Percentiles rank a stretch among this genome's conserved stretches.
phyloP scores from a whole-genome alignment of 2,329 filamentous ascomycete genomes.

The Fusarium euwallaceae region DNA sequence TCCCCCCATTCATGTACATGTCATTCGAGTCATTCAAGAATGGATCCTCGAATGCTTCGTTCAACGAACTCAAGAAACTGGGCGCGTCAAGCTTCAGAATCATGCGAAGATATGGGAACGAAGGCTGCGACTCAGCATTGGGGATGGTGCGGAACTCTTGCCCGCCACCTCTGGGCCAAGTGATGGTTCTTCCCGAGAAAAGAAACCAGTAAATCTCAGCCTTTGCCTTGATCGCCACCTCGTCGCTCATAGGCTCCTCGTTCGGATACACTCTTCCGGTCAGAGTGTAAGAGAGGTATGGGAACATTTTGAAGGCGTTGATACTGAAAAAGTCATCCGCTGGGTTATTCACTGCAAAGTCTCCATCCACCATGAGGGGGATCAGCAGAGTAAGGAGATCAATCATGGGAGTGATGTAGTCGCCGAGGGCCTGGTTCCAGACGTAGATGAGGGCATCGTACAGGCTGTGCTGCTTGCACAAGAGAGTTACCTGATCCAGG shows the following conservation, averaged over 20 bases:
- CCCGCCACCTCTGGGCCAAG: conserved; percentile 77
- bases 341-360: conserved; percentile 66
- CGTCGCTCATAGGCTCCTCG: conserved; percentile 79
- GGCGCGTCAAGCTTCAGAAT: conserved; percentile 90
- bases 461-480: conserved; percentile 92
- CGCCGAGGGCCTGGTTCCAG: conserved; percentile 90
- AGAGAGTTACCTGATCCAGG: conserved; percentile 88
- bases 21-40: conserved; percentile 88
- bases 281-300: conserved; percentile 91
- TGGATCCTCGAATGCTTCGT: conserved; percentile 95
- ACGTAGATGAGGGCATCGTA: conserved; percentile 98
- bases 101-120: conserved; percentile 87
- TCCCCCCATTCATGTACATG: conserved; percentile 65
- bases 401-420: conserved; percentile 91
- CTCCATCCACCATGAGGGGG: conserved; percentile 69
- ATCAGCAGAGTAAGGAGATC: conserved; percentile 81
- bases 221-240: conserved; percentile 82
- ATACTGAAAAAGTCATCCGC: conserved; percentile 73
- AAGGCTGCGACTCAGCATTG: conserved; percentile 70
- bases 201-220: conserved; percentile 92
- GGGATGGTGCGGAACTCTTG: conserved; percentile 73
- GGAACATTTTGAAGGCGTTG: conserved; percentile 91
- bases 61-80: conserved; percentile 93
- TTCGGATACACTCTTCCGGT: conserved; percentile 94
- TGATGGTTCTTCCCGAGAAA: conserved; percentile 84